Evolutionary conservation across 129 eudicot genomes (phyloP).

Genomic region (Daucus carota): DH1_v3.0 NC_030386.2:28014001-28014500

Average conservation of each 20-base stretch:
- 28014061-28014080: neutral
- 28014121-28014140: neutral
- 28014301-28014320: slow-evolving; percentile 35
- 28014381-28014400: slow-evolving; percentile 78
- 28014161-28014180: neutral
- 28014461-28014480: neutral
- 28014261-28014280: slow-evolving; percentile 96
- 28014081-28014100: neutral
- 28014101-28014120: neutral
- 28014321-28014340: neutral
- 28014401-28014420: slow-evolving; percentile 28
- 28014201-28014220: neutral
- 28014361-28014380: slow-evolving; percentile 30
- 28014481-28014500: neutral
- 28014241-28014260: slow-evolving; percentile 96
- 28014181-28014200: neutral
- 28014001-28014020: neutral
- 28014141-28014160: neutral
- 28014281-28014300: slow-evolving; percentile 88
- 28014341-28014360: neutral
- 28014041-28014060: neutral
- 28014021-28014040: neutral
- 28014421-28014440: neutral
- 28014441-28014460: no score
- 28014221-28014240: slow-evolving; percentile 97